Evolutionary conservation across 305 asterid species (phyloP).

Genomic region (Fraxinus nigra): DNA sequence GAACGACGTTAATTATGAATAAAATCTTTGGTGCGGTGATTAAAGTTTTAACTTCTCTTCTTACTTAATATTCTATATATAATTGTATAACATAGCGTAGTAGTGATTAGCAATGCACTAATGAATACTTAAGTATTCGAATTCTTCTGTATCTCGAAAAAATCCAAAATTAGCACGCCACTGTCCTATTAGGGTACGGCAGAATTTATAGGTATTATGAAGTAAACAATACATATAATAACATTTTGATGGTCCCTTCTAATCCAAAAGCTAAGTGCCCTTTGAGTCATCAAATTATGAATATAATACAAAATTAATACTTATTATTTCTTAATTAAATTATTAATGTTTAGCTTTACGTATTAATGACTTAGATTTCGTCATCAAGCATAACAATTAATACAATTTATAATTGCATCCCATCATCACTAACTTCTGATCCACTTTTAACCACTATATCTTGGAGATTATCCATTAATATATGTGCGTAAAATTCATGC

Average conservation of each 20-base stretch:
- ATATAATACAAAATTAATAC: conserved; percentile 6
- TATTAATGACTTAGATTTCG: conserved; percentile 31
- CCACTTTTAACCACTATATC: background rate
- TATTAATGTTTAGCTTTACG: background rate
- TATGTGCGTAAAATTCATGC: background rate
- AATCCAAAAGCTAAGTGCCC: conserved; percentile 38
- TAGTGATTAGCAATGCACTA: background rate
- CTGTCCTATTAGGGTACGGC: background rate
- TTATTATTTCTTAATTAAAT: conserved; percentile 18
- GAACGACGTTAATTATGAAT: too few relatives aligned
- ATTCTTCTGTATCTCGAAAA: background rate
- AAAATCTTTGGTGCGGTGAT: too few relatives aligned
- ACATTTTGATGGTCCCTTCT: conserved; percentile 24
- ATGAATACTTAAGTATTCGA: background rate
- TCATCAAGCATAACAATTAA: conserved; percentile 20
- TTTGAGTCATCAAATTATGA: conserved; percentile 42
- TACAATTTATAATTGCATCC: background rate
- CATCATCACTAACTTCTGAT: background rate
- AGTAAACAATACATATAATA: conserved; percentile 23
- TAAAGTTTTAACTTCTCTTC: background rate
- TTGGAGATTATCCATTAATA: background rate
- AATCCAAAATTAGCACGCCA: background rate
- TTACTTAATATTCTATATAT: background rate
- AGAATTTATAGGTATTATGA: conserved; percentile 3
- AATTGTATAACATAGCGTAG: background rate